Base-by-base conservation (phyloP, 2,329 filamentous ascomycete species). In the Pseudomassariella vexata region DNA sequence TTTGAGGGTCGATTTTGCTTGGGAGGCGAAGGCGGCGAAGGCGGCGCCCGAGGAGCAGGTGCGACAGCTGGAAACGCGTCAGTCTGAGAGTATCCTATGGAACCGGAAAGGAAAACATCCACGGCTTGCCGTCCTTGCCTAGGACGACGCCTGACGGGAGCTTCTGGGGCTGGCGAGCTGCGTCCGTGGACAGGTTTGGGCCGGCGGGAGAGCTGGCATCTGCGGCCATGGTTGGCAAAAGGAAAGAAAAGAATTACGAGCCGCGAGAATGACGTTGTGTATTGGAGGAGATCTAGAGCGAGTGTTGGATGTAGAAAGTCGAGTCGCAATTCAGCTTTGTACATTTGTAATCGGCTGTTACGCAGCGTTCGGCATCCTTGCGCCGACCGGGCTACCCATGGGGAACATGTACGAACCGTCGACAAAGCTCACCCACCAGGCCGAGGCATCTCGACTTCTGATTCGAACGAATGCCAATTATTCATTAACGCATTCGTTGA, bases 101-200 rank as follows among this genome's bases (percentile, higher is more conserved):
- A 7, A 5, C n/a, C 17, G 18, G 18, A 18, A 21, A 19, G 20
- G 28, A 27, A 17, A 19, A 36, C 19, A 62, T 82, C 66, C 62
- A 90, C 85, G 85, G 85, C 60, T 92, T 92, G 35, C 85, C 85
- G 62, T 92, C 84, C 41, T 82, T 82, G 27, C 81, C 85, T 21
- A 90, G 62, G 22, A 90, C 73, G 3, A 90, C 68, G 41, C 84
- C 83, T 49, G 82, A 85, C 11, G 82, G 75, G 19, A 83, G 60
- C 49, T n/a, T n/a, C n/a, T n/a, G n/a, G n/a, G 68, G 74, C 50
- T 73, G 73, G 17, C 69, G 60, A 25, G 47, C 38, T 25, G 40
- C 26, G 28, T 39, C 40, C 26, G 46, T 38, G 12, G 40, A 36
- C 21, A 36, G 16, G 16, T 34, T 35, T 33, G 31, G 40, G 36